These are phyloP conservation scores for Candida maesae DNA, from an alignment of 805 yeast genomes.

Conservation along the genomic window DNA sequence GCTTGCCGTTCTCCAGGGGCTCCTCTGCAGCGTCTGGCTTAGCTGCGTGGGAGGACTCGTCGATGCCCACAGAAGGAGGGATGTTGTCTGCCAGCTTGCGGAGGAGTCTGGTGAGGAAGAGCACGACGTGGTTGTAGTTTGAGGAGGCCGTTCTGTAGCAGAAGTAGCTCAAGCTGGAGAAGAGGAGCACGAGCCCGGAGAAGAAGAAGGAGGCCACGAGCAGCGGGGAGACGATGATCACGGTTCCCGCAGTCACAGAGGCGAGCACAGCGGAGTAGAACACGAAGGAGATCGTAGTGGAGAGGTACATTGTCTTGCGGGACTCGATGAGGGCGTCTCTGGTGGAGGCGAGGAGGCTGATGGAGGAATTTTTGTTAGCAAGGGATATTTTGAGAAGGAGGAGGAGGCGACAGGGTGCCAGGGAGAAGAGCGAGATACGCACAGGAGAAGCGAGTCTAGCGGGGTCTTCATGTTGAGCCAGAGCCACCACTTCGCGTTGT, in stretches of 20 bases:
- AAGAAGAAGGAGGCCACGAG: constrained; percentile 22
- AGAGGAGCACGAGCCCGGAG: constrained; percentile 25
- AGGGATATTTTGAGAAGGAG: too few relatives aligned
- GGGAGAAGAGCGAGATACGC: too few relatives aligned
- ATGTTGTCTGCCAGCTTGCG: constrained; percentile 26
- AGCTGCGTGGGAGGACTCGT: constrained; percentile 12
- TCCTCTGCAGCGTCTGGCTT: neutral
- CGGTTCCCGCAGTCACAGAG: constrained; percentile 9
- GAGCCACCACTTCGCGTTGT: constrained; percentile 14
- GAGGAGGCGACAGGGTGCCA: neutral
- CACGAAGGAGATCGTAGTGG: constrained; percentile 18
- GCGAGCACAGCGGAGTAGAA: constrained; percentile 18
- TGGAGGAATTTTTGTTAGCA: neutral
- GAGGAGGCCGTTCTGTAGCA: constrained; percentile 25
- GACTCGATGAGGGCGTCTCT: neutral
- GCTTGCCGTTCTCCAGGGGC: too few relatives aligned
- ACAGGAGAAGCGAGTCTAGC: constrained; percentile 17
- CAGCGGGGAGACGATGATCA: constrained; percentile 23
- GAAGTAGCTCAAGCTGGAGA: constrained; percentile 25
- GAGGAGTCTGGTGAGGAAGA: constrained; percentile 24
- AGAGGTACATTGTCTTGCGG: constrained; percentile 11
- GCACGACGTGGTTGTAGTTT: constrained; percentile 24
- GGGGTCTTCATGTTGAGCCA: constrained; percentile 12
- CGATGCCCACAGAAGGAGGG: constrained; percentile 29
- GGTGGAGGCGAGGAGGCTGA: neutral